Conservation (phyloP, 306 rosid species). For the Abrus pulchellus region DNA sequence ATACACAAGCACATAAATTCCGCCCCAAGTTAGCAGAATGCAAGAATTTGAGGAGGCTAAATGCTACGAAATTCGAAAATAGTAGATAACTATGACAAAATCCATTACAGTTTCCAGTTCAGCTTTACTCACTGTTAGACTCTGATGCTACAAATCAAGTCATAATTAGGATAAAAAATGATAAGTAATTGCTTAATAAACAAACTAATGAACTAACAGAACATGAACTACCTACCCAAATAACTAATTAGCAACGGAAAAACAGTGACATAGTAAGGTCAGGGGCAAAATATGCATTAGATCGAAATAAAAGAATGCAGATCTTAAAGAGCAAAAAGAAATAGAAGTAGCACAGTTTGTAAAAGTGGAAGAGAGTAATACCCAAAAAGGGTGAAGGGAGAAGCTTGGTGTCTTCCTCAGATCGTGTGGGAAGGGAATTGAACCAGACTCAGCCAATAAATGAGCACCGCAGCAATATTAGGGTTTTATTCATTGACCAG, state of each 20-base stretch:
- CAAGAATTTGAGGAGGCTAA: neutral
- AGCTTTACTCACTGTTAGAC: neutral
- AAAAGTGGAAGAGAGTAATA: constrained; percentile 11
- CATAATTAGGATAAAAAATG: neutral
- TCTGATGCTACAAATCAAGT: constrained; percentile 9
- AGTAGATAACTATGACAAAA: neutral
- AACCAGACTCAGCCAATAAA: neutral
- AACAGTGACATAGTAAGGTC: neutral
- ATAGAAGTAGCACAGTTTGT: neutral
- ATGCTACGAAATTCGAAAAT: neutral
- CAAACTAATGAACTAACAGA: neutral
- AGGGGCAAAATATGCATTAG: constrained; percentile 5
- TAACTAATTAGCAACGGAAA: neutral
- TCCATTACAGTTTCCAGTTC: neutral
- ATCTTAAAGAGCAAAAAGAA: neutral
- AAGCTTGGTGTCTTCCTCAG: constrained; percentile 21
- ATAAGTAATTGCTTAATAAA: neutral
- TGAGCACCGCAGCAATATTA: neutral
- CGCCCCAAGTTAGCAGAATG: neutral
- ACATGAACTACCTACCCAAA: neutral
- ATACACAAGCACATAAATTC: neutral
- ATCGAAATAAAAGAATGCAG: constrained; percentile 24
- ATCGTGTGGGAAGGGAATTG: neutral
- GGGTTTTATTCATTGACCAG: constrained; percentile 39
- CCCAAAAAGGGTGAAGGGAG: constrained; percentile 54